Percentiles rank a stretch among this genome's conserved stretches.
Conservation (phyloP, 2,329 filamentous ascomycete genomes). For the Xylaria multiplex region DNA sequence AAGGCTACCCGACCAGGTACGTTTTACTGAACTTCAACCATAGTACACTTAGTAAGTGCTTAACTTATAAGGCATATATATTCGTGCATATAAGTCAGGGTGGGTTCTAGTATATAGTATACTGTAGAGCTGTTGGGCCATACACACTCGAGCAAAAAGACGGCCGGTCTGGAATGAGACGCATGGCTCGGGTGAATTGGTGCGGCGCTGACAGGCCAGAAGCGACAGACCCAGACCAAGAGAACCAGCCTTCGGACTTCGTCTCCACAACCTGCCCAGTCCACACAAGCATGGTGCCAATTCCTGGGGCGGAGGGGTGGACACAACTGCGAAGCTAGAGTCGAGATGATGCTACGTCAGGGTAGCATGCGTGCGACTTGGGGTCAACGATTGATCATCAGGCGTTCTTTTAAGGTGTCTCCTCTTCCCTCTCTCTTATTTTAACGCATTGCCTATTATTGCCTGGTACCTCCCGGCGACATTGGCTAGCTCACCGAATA, state of each 20-base stretch:
- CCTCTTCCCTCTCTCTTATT: background rate
- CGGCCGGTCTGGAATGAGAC: background rate
- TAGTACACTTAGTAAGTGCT: too few species aligned
- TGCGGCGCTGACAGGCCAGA: slow-evolving; percentile 24
- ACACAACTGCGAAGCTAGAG: slow-evolving; percentile 12
- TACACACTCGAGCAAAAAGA: slow-evolving; percentile 3
- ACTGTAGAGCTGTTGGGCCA: slow-evolving; percentile 14
- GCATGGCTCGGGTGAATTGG: slow-evolving; percentile 27
- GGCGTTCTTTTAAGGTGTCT: slow-evolving; percentile 14
- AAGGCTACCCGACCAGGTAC: too few species aligned
- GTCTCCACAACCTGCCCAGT: background rate
- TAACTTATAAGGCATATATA: background rate
- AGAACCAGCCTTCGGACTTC: slow-evolving; percentile 1
- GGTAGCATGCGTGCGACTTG: slow-evolving; percentile 31
- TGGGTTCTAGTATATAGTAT: background rate
- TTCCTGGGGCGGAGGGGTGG: slow-evolving; percentile 22
- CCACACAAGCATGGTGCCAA: slow-evolving; percentile 13
- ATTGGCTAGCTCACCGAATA: slow-evolving; percentile 27
- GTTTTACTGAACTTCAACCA: too few species aligned
- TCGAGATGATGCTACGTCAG: slow-evolving; percentile 24
- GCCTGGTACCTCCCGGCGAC: background rate
- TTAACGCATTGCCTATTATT: background rate
- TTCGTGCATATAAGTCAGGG: slow-evolving; percentile 7
- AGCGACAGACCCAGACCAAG: background rate
- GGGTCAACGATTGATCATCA: slow-evolving; percentile 26